These are phyloP conservation scores for Urostyla sp. DNA, from an alignment of 73 alveolate genomes.

Conservation along the genomic window DNA sequence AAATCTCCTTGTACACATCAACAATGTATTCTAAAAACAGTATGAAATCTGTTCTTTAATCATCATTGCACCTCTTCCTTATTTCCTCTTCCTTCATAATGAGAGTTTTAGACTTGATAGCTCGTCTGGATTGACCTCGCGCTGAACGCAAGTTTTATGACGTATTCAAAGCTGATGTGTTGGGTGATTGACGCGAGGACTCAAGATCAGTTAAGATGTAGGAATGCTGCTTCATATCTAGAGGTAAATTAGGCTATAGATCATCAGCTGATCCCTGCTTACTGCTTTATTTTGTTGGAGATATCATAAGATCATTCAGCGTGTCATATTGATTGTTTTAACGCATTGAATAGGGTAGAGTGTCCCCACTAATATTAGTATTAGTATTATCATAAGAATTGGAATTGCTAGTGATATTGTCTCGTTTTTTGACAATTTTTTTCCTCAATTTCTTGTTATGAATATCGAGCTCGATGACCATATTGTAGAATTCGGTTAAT, in stretches of 20 bases:
- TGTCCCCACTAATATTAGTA: slow-evolving; percentile 7
- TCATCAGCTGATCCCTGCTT: slow-evolving; percentile 8
- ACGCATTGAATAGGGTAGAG: neutral
- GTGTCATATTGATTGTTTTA: neutral
- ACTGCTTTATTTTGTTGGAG: neutral
- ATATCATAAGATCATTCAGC: no score
- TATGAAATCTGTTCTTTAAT: slow-evolving; percentile 15
- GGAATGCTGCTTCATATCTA: no score
- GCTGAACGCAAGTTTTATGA: neutral
- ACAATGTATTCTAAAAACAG: slow-evolving; percentile 21
- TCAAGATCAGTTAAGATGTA: slow-evolving; percentile 47
- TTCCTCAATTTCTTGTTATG: slow-evolving; percentile 41
- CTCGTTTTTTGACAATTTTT: neutral
- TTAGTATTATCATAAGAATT: neutral
- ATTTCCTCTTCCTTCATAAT: slow-evolving; percentile 16
- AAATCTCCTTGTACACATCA: slow-evolving; percentile 2
- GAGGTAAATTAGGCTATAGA: slow-evolving; percentile 14
- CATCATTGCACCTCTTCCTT: slow-evolving; percentile 34
- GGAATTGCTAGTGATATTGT: neutral
- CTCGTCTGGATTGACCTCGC: neutral
- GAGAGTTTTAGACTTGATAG: slow-evolving; percentile 21
- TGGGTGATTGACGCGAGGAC: slow-evolving; percentile 17
- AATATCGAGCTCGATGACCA: slow-evolving; percentile 14
- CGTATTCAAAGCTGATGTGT: slow-evolving; percentile 38
- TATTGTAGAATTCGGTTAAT: neutral